A percentile compares a stretch with the other conserved stretches of the same genome.
These are phyloP conservation scores for Claviceps maximensis DNA, from an alignment of 2,329 filamentous ascomycete species.

Conservation along the genomic window DNA sequence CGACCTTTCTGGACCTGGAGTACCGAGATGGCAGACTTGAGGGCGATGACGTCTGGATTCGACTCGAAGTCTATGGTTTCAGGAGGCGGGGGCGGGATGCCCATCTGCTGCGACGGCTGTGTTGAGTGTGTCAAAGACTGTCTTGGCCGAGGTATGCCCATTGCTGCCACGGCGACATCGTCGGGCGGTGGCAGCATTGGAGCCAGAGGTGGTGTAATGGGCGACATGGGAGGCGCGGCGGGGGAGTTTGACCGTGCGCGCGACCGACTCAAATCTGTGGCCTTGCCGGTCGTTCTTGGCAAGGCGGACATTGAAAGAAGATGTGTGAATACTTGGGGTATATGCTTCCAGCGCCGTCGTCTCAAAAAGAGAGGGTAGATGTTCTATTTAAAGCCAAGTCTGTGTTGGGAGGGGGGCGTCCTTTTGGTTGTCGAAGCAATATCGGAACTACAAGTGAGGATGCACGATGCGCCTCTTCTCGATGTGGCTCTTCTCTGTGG, in stretches of 20 bases:
- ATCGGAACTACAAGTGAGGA: neutral
- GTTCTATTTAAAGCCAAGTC: neutral
- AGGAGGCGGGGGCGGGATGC: conserved; percentile 33
- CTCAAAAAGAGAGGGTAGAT: too few relatives aligned
- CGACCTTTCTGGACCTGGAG: conserved; percentile 75
- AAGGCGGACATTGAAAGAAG: conserved; percentile 17
- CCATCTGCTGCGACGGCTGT: conserved; percentile 25
- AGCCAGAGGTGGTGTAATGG: conserved; percentile 38
- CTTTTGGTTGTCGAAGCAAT: neutral
- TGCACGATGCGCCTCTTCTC: neutral
- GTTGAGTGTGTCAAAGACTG: conserved; percentile 30
- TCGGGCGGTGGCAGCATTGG: conserved; percentile 21
- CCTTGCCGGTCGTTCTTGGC: conserved; percentile 18
- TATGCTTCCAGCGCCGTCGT: neutral
- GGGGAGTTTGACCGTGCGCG: conserved; percentile 32
- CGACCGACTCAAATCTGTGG: conserved; percentile 7
- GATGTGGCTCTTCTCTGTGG: neutral
- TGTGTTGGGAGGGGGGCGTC: neutral
- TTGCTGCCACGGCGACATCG: conserved; percentile 5
- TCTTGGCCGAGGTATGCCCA: conserved; percentile 13
- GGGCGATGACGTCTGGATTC: conserved; percentile 78
- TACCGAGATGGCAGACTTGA: conserved; percentile 73
- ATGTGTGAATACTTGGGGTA: neutral
- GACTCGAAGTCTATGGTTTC: conserved; percentile 43
- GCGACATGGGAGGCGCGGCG: conserved; percentile 36